Evolutionary conservation across 2,329 filamentous ascomycete genomes (phyloP), one percentile per base, ranked within the genome.

Genomic region (Aspergillus phoenicis): DNA sequence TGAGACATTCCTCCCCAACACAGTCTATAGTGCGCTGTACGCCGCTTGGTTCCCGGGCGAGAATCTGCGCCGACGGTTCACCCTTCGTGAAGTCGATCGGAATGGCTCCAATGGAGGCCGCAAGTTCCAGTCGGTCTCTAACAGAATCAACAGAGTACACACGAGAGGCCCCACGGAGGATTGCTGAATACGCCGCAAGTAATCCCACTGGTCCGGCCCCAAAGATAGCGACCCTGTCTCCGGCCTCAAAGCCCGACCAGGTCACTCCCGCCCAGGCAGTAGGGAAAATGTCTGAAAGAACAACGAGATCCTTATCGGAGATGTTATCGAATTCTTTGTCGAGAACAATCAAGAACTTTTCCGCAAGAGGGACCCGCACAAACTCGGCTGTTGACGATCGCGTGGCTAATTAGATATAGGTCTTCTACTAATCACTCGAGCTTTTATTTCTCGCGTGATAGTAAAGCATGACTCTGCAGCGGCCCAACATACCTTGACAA

Each of bases 71-170:
- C 15, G 60, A 54, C 0, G 85, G 83, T 66, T 89, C 85, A 10
- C 80, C 79, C 57, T 85, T 81, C 15, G 73, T 81, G 69, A 89
- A 89, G 66, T 89, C 82, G 41, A 90, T 82, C 0, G 85, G 81
- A 2, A 82, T 82, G 63, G 83, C 85, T 0, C 85, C 85, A 39
- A 66, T 65, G 70, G 86, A 87, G 69, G 83, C 78, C 0, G 86
- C 87, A 1, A 82, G 80, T n/a, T 82, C 75, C 4, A 89, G 73
- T 13, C 87, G 79, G 67, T 87, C 85, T 0, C 80, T 78, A 0
- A 89, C 86, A 24, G 83, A 81, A 64, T 89, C 87, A 2, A 90
- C 84, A 1, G 86, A 83, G 60, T 80, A 89, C 0, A 89, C 84
- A 11, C 77, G 81, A 11, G 81, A 84, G 1, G 87, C 87, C 1